Base-by-base conservation (phyloP, 2,329 filamentous ascomycete genomes). In the Paraphoma chrysanthemicola region DNA sequence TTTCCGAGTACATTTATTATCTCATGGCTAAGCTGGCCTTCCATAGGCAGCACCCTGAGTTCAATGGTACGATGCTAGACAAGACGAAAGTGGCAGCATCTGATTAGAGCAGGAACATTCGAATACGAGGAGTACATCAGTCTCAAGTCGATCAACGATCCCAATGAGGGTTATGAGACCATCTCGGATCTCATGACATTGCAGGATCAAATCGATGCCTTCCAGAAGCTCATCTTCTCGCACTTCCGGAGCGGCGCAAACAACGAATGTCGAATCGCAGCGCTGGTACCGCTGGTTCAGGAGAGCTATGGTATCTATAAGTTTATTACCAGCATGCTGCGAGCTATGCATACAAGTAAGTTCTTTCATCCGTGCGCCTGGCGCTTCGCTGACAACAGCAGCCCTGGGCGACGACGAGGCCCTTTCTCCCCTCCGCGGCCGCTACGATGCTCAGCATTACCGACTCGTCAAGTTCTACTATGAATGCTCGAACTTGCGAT, bases 291-390 rank as follows among this genome's bases (percentile, higher is more conserved):
- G 2, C 82, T 99, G 43, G 95, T 99, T 3, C 92, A 97, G 75
- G 95, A 99, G 81, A 98, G 93, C 76, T 99, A 98, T 78, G 95
- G 95, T 46, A 98, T 99, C 67, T 99, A 99, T 84, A 98, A 98
- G 79, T 99, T 99, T 77, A 93, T 97, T 64, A 99, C 95, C 0
- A 99, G 95, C 89, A 99, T 99, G 95, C 80, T 99, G 60, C 88
- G 95, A 53, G 95, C 95, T 14, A 97, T 99, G 93, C 94, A 99
- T 76, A 94, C 91, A 2, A 93, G 91, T 93, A 82, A 73, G 89
- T 80, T 17, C 23, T 51, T 16, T 1, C 31, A 44, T 18, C 44
- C 31, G 14, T 14, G 17, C 16, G 43, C 36, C 17, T 28, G 11
- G 10, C 28, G 11, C 14, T 18, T 44, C 17, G 38, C 62, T 68